These are phyloP conservation scores for Draba incana DNA, from an alignment of 345 rosid species.

Conservation along the genomic window DNA sequence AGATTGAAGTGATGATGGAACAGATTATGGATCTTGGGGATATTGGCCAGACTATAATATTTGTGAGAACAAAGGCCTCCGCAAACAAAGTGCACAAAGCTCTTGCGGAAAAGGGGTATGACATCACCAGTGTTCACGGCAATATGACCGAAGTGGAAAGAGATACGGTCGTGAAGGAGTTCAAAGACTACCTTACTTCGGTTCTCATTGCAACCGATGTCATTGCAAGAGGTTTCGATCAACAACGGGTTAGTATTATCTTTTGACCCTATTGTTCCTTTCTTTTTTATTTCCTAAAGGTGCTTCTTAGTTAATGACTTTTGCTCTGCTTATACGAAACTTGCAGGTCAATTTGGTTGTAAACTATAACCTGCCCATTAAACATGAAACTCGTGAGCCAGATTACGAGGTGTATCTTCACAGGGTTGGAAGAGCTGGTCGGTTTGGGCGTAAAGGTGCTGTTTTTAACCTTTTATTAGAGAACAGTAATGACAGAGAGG, in stretches of 20 bases:
- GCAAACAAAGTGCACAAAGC: slow-evolving; percentile 67
- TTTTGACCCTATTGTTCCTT: background rate
- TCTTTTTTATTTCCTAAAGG: background rate
- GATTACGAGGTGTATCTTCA: slow-evolving; percentile 92
- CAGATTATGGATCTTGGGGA: slow-evolving; percentile 86
- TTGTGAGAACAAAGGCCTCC: slow-evolving; percentile 66
- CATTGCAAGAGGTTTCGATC: slow-evolving; percentile 94
- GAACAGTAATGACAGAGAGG: slow-evolving; percentile 44
- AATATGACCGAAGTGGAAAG: slow-evolving; percentile 62
- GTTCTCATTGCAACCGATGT: slow-evolving; percentile 91
- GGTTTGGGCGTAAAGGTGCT: slow-evolving; percentile 94
- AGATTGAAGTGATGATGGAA: slow-evolving; percentile 73
- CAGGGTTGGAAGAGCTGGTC: slow-evolving; percentile 96
- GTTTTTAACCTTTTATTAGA: slow-evolving; percentile 72
- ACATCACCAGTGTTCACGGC: slow-evolving; percentile 84
- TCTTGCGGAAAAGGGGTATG: slow-evolving; percentile 71
- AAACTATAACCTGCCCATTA: slow-evolving; percentile 80
- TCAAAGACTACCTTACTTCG: slow-evolving; percentile 80
- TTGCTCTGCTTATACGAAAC: slow-evolving; percentile 20
- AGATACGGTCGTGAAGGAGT: slow-evolving; percentile 84
- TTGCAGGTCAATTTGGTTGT: slow-evolving; percentile 90
- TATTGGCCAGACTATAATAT: slow-evolving; percentile 82
- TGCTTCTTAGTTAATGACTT: background rate
- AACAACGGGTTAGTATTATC: slow-evolving; percentile 61
- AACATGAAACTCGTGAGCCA: slow-evolving; percentile 59